phyloP scores from a whole-genome alignment of 1,284 basidiomycete species.

The Rhodotorula mucilaginosa region DNA sequence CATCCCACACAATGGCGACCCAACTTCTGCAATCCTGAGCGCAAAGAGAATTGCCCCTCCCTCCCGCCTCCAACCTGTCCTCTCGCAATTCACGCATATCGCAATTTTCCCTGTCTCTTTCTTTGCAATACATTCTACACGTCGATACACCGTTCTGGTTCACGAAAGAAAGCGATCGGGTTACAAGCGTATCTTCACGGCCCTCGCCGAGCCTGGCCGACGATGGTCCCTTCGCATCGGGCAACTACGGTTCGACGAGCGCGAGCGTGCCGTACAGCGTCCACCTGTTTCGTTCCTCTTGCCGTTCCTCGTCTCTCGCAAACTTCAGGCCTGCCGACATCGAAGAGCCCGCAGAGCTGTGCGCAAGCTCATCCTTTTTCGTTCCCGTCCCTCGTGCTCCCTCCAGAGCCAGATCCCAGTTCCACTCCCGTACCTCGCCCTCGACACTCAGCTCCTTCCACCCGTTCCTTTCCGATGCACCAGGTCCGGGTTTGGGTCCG shows the following conservation, averaged over 20 bases:
- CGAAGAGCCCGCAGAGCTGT: background rate
- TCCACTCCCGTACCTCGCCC: slow-evolving; percentile 3
- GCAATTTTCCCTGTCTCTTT: background rate
- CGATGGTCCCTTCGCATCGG: too few relatives aligned
- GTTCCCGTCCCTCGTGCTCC: background rate
- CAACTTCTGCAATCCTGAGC: slow-evolving; percentile 5
- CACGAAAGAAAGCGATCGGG: too few relatives aligned
- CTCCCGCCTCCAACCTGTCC: background rate
- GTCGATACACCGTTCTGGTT: too few relatives aligned
- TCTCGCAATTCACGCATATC: too few relatives aligned
- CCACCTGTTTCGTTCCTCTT: slow-evolving; percentile 26
- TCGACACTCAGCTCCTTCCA: slow-evolving; percentile 13
- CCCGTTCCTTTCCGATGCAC: too few relatives aligned
- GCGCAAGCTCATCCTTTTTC: too few relatives aligned
- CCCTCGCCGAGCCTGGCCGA: too few relatives aligned
- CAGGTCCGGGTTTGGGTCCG: too few relatives aligned
- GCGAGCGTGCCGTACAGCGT: slow-evolving; percentile 14
- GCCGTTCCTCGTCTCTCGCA: background rate
- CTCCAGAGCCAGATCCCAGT: background rate
- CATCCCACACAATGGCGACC: slow-evolving; percentile 3
- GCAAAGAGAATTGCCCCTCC: background rate
- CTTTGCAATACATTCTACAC: background rate
- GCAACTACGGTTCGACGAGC: background rate
- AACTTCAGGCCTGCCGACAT: background rate
- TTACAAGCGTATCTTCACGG: too few relatives aligned